A percentile compares a stretch with the other conserved stretches of the same genome.
Conservation (phyloP, 176 grass and related monocot species). For the Pharus latifolius region DNA sequence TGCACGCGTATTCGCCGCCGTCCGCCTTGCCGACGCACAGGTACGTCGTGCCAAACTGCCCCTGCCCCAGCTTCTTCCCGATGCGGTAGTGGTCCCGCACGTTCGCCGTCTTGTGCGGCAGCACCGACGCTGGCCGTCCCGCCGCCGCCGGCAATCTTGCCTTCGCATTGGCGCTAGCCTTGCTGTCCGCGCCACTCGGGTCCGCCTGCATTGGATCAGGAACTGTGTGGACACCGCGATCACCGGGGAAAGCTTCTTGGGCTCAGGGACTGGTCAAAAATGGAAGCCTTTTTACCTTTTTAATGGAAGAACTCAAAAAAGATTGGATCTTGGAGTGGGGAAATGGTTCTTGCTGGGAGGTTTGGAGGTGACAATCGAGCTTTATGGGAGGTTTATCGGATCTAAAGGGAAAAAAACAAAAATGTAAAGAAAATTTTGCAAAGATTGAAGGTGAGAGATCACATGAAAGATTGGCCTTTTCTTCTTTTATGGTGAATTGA, state of each 20-base stretch:
- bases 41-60: slow-evolving; percentile 95
- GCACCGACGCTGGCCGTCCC: slow-evolving; percentile 48
- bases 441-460: no score
- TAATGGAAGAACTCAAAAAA: slow-evolving; percentile 4
- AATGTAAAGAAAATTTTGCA: background rate
- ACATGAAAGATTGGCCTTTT: no score
- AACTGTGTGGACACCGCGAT: background rate
- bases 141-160: slow-evolving; percentile 14
- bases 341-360: slow-evolving; percentile 1
- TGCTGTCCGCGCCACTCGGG: slow-evolving; percentile 32
- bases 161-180: slow-evolving; percentile 18
- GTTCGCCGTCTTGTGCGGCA: slow-evolving; percentile 80
- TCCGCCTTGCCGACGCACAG: slow-evolving; percentile 68
- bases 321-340: slow-evolving; percentile 22
- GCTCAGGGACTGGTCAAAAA: slow-evolving; percentile 1
- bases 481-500: no score
- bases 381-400: slow-evolving; percentile 30
- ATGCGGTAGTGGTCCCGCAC: slow-evolving; percentile 85
- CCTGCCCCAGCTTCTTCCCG: slow-evolving; percentile 96
- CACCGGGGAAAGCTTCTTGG: no score
- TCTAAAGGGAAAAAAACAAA: background rate
- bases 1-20: slow-evolving; percentile 75
- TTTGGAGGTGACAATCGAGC: background rate
- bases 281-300: background rate
- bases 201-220: slow-evolving; percentile 55